Evolutionary conservation across 202 grass and related monocot genomes (phyloP), one percentile per base, ranked within the genome.

Genomic region (Musa balbisiana): DNA sequence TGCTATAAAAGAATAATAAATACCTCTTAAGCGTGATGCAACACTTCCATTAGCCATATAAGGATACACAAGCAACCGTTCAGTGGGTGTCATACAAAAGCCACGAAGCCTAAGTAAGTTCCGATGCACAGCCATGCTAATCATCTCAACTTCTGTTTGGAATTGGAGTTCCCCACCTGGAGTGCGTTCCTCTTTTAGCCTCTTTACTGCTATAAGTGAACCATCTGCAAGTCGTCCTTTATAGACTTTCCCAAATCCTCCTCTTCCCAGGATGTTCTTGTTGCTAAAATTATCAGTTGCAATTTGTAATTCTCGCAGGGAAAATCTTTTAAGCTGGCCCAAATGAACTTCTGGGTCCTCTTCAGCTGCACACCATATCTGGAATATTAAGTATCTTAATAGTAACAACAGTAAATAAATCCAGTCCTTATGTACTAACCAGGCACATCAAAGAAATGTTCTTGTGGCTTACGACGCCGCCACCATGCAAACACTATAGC

Each of bases 41-140:
- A 98, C 94, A 85, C 95, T 98, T 80, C 95, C 95, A 83, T 94
- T 92, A 74, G 91, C 91, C 91, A 98, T 98, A 75, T 98, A 98
- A 55, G 95, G 91, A 88, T 98, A 98, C 51, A 98, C 95, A 80
- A 98, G 90, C 85, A 98, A 88, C 24, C 95, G 86, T 84, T 98
- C 95, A 73, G 95, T 98, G 11, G 95, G 95, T 71, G 95, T 98
- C 95, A 98, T 94, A 82, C 95, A 98, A 79, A 98, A 94, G 53
- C 95, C 95, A 82, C 91, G 88, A 74, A 94, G 87, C 65, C 91
- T 84, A 82, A 98, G 65, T 26, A 98, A 78, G 66, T 98, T 98
- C 69, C 82, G 81, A 67, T 98, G 95, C 55, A 98, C 95, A 80
- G 95, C 95, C 95, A 98, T 98, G 81, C 91, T 98, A 71, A 98